Evolutionary conservation across 2,329 filamentous ascomycete genomes (phyloP), one percentile per base, ranked within the genome.

Genomic region (Aspergillus brasiliensis): DNA sequence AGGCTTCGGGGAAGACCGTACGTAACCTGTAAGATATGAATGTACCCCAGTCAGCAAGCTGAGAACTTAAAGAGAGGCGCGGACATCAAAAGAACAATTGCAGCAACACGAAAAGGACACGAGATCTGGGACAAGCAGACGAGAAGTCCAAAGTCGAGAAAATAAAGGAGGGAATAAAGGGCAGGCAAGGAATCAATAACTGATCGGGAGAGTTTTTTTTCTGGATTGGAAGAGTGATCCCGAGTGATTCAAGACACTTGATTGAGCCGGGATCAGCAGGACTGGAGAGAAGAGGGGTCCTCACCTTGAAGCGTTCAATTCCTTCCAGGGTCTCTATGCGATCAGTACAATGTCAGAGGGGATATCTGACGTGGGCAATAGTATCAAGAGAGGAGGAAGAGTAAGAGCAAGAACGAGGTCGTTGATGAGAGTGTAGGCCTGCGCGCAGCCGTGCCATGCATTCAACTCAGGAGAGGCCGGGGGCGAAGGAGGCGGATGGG

Each of bases 401-500:
- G 37, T 46, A 31, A 23, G 51, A 5, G 28, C 19, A 17, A 11
- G 21, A 42, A 49, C 34, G 25, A 44, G 21, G 34, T 53, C 13
- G 8, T 46, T 37, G 37, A 42, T 23, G 13, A 15, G 21, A 23
- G 31, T 44, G 17, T 34, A 21, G 28, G 51, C 21, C 21, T 53
- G 51, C 56, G 27, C 52, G 37, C 25, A 48, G 46, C 25, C 46
- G 55, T 61, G 59, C 51, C 56, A 61, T 61, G 56, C 56, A 61
- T 17, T 44, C 49, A 44, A 61, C 49, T 61, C 59, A 61, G 59
- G 59, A 59, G 58, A 59, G 58, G 51, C 53, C 42, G 53, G 53
- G 53, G 53, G 34, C 53, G 42, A 56, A 48, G 53, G 53, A 48
- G 58, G 48, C 46, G 46, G 46, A 49, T 49, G 46, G 46, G 47